phyloP scores from a whole-genome alignment of 2,329 filamentous ascomycete species.

The Penicillium olsonii region DNA sequence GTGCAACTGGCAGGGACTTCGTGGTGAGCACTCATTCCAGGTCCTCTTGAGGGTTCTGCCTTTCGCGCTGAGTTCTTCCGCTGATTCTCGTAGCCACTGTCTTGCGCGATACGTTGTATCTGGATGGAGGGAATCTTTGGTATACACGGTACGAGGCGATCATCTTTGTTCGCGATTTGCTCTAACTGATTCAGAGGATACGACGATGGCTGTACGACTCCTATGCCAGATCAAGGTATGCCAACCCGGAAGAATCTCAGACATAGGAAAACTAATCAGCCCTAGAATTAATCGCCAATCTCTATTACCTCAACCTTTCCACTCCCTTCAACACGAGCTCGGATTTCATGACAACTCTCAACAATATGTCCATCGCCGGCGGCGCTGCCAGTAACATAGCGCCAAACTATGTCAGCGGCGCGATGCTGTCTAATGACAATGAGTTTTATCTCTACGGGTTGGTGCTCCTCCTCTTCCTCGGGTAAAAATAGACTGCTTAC shows the following conservation, averaged over 20 bases:
- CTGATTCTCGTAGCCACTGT: slow-evolving; percentile 17
- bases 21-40: slow-evolving; percentile 7
- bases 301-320: slow-evolving; percentile 18
- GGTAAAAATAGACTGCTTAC: background rate
- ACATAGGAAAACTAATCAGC: slow-evolving; percentile 1
- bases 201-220: slow-evolving; percentile 9
- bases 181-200: slow-evolving; percentile 14
- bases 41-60: no score
- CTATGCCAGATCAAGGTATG: background rate
- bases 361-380: slow-evolving; percentile 39
- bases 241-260: background rate
- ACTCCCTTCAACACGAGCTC: slow-evolving; percentile 18
- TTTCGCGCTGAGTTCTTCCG: background rate
- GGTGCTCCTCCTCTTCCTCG: background rate
- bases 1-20: slow-evolving; percentile 18
- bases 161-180: background rate
- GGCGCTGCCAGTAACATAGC: slow-evolving; percentile 23
- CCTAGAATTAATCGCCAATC: slow-evolving; percentile 12
- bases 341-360: slow-evolving; percentile 12
- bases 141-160: slow-evolving; percentile 12
- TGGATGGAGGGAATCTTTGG: slow-evolving; percentile 19
- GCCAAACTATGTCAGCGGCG: slow-evolving; percentile 63
- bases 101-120: slow-evolving; percentile 18
- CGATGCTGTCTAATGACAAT: slow-evolving; percentile 64
- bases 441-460: slow-evolving; percentile 66